Conservation (phyloP, 2,329 filamentous ascomycete genomes). For the Graphilbum fragrans region DNA sequence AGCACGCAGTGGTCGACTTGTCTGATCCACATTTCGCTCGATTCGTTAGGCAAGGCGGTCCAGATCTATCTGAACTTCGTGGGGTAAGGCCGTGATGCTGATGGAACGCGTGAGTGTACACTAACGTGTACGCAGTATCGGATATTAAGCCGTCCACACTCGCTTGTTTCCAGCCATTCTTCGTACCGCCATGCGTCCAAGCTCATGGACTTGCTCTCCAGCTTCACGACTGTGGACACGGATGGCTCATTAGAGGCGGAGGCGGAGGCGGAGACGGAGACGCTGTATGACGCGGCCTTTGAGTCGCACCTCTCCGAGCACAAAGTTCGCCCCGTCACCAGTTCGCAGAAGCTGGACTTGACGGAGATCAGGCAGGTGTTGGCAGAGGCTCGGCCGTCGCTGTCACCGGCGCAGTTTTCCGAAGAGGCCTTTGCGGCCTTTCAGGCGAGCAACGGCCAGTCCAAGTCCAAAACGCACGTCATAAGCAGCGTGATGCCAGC, state of each 20-base stretch:
- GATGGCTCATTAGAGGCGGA: too few species aligned
- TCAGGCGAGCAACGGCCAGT: constrained; percentile 13
- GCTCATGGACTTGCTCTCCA: constrained; percentile 11
- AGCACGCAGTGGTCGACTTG: background rate
- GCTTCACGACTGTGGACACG: constrained; percentile 7
- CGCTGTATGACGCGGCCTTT: constrained; percentile 21
- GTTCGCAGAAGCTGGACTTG: constrained; percentile 18
- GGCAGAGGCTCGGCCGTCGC: constrained; percentile 16
- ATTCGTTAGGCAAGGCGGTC: constrained; percentile 15
- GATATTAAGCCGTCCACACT: too few species aligned
- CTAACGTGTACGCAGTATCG: too few species aligned
- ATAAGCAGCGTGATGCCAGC: constrained; percentile 19
- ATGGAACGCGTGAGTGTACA: background rate
- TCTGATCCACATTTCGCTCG: constrained; percentile 7
- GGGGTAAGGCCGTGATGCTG: constrained; percentile 9
- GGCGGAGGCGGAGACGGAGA: constrained; percentile 14
- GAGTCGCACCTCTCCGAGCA: constrained; percentile 23
- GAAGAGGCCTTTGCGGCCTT: constrained; percentile 18
- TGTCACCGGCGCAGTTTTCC: constrained; percentile 22
- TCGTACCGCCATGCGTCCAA: constrained; percentile 7
- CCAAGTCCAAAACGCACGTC: constrained; percentile 22
- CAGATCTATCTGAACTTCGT: constrained; percentile 13
- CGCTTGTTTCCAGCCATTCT: constrained; percentile 5
- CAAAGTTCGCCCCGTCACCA: constrained; percentile 16
- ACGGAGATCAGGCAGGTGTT: constrained; percentile 18